Base-by-base conservation (phyloP, 163 green algal genomes). In the Botryococcus braunii region DNA sequence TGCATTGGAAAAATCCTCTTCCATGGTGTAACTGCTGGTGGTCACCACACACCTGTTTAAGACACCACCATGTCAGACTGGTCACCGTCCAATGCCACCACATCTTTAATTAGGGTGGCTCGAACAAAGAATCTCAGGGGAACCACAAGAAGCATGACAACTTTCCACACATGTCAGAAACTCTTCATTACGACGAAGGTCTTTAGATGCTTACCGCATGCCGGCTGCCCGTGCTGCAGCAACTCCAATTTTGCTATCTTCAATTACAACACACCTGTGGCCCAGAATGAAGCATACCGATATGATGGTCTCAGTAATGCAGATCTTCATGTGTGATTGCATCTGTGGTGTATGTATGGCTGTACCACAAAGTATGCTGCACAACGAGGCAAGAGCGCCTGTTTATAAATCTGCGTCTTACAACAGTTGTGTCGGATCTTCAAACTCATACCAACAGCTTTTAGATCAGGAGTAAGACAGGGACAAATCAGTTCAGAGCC, bases 181-280 rank as follows among this genome's bases (percentile, higher is more conserved):
- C 25, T 62, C 17, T 35, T 62, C 31, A 13, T 27, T 62, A 8
- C 25, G 34, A 29, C 4, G 2, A 57, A 36, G 37, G 23, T n/a
- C n/a, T n/a, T n/a, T n/a, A n/a, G n/a, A n/a, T n/a, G 62, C 76
- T 69, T 57, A 88, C 78, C 80, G 85, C 94, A 98, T 98, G 63
- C 94, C 94, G 1, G 94, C 94, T 23, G 86, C 86, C 77, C 95
- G 96, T 59, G 89, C 94, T 1, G 94, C 92, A n/a, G 57, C 50
- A 57, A 95, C 41, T 4, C 94, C 94, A 64, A 99, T 99, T 61
- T 83, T 70, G 52, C 77, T 92, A 78, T 98, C 93, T 80, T 98
- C 93, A n/a, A 98, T 77, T 21, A 98, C 93, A 13, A 97, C 85
- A 71, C 92, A 97, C 68, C 86, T 93, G 81, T 64, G 69, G 23